A percentile compares a stretch with the other conserved stretches of the same genome.
These are phyloP conservation scores for Hibiscus trionum DNA, from an alignment of 345 rosid genomes.

Conservation along the genomic window DNA sequence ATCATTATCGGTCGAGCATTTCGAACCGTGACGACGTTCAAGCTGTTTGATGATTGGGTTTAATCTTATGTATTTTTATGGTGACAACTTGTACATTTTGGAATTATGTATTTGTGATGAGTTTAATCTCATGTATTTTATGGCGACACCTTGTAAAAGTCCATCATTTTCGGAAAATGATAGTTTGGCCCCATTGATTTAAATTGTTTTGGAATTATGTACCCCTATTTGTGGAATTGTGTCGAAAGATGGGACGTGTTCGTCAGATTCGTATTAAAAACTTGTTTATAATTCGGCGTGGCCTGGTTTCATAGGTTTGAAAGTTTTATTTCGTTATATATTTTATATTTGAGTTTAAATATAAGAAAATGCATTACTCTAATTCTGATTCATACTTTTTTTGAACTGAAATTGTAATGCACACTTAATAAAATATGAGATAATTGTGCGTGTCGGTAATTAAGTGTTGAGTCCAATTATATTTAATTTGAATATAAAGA, in stretches of 20 bases:
- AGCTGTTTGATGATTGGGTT: background rate
- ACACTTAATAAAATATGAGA: background rate
- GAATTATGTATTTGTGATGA: too few relatives aligned
- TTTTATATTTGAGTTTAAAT: background rate
- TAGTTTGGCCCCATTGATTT: constrained; percentile 7
- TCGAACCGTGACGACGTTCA: background rate
- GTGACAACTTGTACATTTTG: background rate
- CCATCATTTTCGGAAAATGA: constrained; percentile 20
- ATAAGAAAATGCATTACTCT: background rate
- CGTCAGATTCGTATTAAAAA: background rate
- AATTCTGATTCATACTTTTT: background rate
- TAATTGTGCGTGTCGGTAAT: background rate
- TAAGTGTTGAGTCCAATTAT: background rate
- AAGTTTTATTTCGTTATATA: background rate
- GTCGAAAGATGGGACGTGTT: background rate
- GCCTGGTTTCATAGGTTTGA: background rate
- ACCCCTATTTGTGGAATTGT: background rate
- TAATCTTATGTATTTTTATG: background rate
- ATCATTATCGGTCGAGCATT: background rate
- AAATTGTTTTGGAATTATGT: background rate
- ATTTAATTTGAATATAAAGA: background rate
- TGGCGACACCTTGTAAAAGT: background rate
- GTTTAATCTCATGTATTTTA: background rate
- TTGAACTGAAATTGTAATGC: too few relatives aligned
- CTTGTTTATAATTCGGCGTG: background rate